Conservation (phyloP, 78 protist genomes). For the Mastigamoeba balamuthi region DNA sequence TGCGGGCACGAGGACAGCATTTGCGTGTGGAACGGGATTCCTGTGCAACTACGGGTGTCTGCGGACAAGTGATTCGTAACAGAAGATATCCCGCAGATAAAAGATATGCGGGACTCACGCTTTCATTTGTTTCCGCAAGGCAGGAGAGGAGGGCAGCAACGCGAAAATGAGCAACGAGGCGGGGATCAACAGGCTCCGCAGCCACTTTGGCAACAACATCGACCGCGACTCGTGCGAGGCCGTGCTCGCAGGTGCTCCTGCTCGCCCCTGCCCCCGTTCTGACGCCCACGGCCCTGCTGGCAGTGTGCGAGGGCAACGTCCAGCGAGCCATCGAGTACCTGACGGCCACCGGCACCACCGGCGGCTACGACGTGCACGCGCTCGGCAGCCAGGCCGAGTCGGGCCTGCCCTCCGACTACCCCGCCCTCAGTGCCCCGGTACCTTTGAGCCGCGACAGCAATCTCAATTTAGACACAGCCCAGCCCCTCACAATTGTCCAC, state of each 20-base stretch:
- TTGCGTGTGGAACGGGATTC: too few species aligned
- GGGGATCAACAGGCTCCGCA: background rate
- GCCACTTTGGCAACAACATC: background rate
- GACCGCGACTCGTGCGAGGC: background rate
- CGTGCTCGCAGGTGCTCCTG: background rate
- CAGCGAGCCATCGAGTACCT: background rate
- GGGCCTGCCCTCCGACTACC: conserved; percentile 2
- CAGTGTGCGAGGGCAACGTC: background rate
- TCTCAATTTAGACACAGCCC: background rate
- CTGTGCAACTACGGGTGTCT: too few species aligned
- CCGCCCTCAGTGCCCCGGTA: background rate
- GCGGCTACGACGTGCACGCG: too few species aligned
- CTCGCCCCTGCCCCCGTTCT: background rate
- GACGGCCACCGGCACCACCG: background rate
- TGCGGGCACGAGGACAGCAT: too few species aligned
- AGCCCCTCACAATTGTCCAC: background rate
- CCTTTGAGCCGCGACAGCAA: background rate
- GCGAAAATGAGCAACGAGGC: too few species aligned
- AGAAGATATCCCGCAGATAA: too few species aligned
- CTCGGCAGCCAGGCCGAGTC: background rate
- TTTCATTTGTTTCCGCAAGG: too few species aligned
- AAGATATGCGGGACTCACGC: too few species aligned
- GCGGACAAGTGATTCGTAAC: too few species aligned
- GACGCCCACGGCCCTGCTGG: background rate
- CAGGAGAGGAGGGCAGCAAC: too few species aligned